Percentiles rank a stretch among this genome's conserved stretches.
These are phyloP conservation scores for Castanea crenata DNA, from an alignment of 306 rosid species.

Conservation along the genomic window DNA sequence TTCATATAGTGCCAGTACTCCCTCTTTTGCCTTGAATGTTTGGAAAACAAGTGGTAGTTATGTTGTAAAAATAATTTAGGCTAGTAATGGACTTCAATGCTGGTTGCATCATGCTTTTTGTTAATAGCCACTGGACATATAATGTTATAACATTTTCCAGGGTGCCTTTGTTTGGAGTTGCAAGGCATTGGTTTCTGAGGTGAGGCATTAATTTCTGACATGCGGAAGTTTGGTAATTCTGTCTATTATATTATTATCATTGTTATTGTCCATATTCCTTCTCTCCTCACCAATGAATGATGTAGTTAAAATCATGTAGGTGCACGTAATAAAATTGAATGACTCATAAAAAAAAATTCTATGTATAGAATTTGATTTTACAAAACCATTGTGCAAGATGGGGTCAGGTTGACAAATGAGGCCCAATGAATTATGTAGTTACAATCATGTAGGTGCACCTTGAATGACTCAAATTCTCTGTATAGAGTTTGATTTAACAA, in stretches of 20 bases:
- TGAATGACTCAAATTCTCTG: too few species aligned
- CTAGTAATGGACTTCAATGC: neutral
- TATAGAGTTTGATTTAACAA: too few species aligned
- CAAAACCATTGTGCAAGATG: neutral
- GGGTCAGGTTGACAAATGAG: neutral
- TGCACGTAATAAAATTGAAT: too few species aligned
- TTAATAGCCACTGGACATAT: conserved; percentile 16
- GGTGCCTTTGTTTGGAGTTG: conserved; percentile 97
- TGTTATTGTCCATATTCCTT: neutral
- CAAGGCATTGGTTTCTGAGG: conserved; percentile 88
- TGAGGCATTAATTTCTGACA: conserved; percentile 38
- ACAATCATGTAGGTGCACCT: too few species aligned
- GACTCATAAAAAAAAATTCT: too few species aligned
- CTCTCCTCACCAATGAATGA: neutral
- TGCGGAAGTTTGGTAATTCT: neutral
- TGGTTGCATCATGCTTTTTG: conserved; percentile 5
- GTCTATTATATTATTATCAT: neutral
- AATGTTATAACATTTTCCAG: conserved; percentile 39
- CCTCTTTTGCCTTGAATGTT: neutral
- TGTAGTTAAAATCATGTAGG: too few species aligned
- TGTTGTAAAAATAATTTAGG: neutral
- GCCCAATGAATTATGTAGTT: neutral
- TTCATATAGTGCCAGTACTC: neutral
- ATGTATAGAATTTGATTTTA: too few species aligned
- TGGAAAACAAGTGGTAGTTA: neutral